Conservation (phyloP, 495 filamentous ascomycete species). For the Monascus purpureus region DNA sequence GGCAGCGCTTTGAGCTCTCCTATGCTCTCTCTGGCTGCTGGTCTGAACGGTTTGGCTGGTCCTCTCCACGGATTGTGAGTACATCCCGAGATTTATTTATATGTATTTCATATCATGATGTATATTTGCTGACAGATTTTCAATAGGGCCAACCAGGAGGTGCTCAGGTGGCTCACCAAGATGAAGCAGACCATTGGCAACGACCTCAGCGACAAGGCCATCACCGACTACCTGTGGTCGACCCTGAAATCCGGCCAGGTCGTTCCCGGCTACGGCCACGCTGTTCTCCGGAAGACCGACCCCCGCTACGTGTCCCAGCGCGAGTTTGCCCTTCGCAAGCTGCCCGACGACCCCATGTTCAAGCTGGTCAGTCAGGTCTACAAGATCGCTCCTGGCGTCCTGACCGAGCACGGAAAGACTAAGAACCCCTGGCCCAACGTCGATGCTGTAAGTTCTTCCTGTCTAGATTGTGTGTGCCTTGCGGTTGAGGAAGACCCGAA, state of each 20-base stretch:
- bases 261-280: constrained; percentile 96
- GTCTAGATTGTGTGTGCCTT: constrained; percentile 25
- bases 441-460: constrained; percentile 41
- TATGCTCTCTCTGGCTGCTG: constrained; percentile 88
- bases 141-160: constrained; percentile 83
- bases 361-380: constrained; percentile 98
- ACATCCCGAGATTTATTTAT: background rate
- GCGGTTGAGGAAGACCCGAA: too few relatives aligned
- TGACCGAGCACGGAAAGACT: constrained; percentile 99
- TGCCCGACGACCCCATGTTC: constrained; percentile 97
- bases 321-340: constrained; percentile 82
- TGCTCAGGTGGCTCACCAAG: constrained; percentile 94
- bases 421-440: constrained; percentile 79
- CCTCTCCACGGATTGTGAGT: constrained; percentile 83
- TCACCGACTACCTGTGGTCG: constrained; percentile 95
- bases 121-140: constrained; percentile 6
- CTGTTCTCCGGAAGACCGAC: constrained; percentile 98
- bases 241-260: constrained; percentile 92
- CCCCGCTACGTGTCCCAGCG: constrained; percentile 96
- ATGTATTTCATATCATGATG: background rate
- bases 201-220: constrained; percentile 86
- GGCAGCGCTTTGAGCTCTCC: constrained; percentile 94
- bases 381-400: constrained; percentile 95
- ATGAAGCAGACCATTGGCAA: constrained; percentile 95
- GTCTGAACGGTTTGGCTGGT: constrained; percentile 93